Percentiles rank a stretch among this genome's conserved stretches.
Evolutionary conservation across 192 early-diverging fungal genomes (phyloP).

Genomic region (Gaertneriomyces semiglobifer): DNA sequence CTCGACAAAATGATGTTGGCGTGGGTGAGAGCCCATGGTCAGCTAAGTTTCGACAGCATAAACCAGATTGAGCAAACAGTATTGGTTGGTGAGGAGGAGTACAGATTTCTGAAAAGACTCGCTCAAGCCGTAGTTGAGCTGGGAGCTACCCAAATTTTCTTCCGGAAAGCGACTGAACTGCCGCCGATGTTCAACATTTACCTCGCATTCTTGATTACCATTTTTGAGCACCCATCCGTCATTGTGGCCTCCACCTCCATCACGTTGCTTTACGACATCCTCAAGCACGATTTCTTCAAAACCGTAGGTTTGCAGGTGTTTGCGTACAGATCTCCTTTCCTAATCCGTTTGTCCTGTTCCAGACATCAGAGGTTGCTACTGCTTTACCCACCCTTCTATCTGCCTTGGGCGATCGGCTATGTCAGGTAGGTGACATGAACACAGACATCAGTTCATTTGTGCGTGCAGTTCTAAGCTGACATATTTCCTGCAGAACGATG

Average conservation of each 20-base stretch:
- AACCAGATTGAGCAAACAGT: conserved; percentile 6
- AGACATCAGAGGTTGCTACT: conserved; percentile 16
- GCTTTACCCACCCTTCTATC: conserved; percentile 3
- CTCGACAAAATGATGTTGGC: conserved; percentile 12
- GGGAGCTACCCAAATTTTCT: conserved; percentile 27
- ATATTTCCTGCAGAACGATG: neutral
- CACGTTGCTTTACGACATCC: conserved; percentile 24
- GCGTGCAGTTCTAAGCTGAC: conserved; percentile 4
- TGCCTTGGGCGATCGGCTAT: conserved; percentile 16
- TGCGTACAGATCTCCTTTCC: neutral
- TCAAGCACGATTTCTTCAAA: conserved; percentile 22
- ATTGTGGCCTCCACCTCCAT: conserved; percentile 22
- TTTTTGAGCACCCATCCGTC: conserved; percentile 32
- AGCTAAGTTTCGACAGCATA: neutral
- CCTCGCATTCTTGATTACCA: conserved; percentile 27
- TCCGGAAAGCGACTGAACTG: conserved; percentile 16
- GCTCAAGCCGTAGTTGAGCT: conserved; percentile 25
- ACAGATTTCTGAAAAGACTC: conserved; percentile 35
- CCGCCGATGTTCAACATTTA: conserved; percentile 26
- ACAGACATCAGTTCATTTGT: conserved; percentile 2
- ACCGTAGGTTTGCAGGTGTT: conserved; percentile 13
- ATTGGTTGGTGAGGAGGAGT: conserved; percentile 22
- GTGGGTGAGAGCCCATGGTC: conserved; percentile 13
- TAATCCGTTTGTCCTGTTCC: conserved; percentile 1
- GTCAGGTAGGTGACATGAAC: conserved; percentile 6